A percentile compares a stretch with the other conserved stretches of the same genome.
Evolutionary conservation across 257 asterid species (phyloP).

Genomic region (Plectranthus barbatus): DNA sequence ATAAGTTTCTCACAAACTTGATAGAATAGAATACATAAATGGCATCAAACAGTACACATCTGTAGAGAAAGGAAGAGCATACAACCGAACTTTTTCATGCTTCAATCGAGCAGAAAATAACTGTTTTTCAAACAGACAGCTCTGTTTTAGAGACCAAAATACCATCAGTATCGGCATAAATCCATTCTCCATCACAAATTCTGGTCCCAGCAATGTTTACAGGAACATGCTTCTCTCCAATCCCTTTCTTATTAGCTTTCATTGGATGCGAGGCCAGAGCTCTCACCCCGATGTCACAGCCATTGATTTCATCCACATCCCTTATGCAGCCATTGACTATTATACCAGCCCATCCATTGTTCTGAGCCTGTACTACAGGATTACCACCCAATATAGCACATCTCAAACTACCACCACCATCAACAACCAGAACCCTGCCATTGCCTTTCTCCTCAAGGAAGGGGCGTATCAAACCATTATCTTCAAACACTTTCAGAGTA

Average conservation of each 20-base stretch:
- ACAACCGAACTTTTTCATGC: not conserved
- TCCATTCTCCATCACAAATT: slow-evolving; percentile 43
- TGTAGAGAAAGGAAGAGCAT: not conserved
- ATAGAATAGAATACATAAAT: not conserved
- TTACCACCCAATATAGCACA: slow-evolving; percentile 46
- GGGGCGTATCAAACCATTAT: slow-evolving; percentile 35
- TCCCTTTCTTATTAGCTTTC: slow-evolving; percentile 43
- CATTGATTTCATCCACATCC: slow-evolving; percentile 53
- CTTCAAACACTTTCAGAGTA: slow-evolving; percentile 43
- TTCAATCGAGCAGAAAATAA: not conserved
- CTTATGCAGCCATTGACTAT: slow-evolving; percentile 42
- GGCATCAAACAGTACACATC: not conserved
- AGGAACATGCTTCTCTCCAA: slow-evolving; percentile 40
- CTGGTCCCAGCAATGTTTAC: slow-evolving; percentile 37
- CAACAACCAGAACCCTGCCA: slow-evolving; percentile 51
- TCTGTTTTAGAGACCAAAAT: slow-evolving; percentile 26
- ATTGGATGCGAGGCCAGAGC: slow-evolving; percentile 39
- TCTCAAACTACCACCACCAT: slow-evolving; percentile 48
- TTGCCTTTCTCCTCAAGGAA: slow-evolving; percentile 49
- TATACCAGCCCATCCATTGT: slow-evolving; percentile 50
- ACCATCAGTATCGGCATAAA: slow-evolving; percentile 48
- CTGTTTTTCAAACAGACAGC: slow-evolving; percentile 17
- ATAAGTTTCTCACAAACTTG: not conserved
- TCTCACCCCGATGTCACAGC: slow-evolving; percentile 45
- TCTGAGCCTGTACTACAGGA: slow-evolving; percentile 49